A percentile compares a stretch with the other conserved stretches of the same genome.
phyloP scores from a whole-genome alignment of 140 eudicot species.

The Ambrosia hybrid region DNA sequence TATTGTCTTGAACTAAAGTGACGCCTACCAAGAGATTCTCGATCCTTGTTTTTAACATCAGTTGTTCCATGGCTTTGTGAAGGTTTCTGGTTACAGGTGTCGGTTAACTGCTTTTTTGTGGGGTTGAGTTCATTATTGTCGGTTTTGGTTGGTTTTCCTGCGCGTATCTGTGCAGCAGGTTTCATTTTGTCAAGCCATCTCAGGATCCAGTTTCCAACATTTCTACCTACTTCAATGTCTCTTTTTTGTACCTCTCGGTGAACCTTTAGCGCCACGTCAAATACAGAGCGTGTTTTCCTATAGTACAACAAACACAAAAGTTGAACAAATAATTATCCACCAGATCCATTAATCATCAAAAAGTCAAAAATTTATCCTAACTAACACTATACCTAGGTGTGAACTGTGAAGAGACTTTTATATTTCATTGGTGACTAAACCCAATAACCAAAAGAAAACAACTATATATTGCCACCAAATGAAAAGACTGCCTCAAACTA shows the following conservation, averaged over 20 bases:
- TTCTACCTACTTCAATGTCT: conserved; percentile 87
- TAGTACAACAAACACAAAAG: conserved; percentile 12
- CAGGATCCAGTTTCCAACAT: conserved; percentile 78
- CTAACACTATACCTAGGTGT: background rate
- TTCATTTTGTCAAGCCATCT: conserved; percentile 78
- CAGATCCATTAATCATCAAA: conserved; percentile 12
- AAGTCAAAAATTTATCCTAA: background rate
- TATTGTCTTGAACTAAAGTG: conserved; percentile 42
- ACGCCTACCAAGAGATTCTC: conserved; percentile 45
- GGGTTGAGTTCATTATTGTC: conserved; percentile 23
- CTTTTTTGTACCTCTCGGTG: conserved; percentile 75
- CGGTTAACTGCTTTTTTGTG: conserved; percentile 24
- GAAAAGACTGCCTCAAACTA: background rate
- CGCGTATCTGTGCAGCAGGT: conserved; percentile 78
- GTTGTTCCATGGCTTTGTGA: conserved; percentile 30
- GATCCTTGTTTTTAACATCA: conserved; percentile 24
- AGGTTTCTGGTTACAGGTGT: conserved; percentile 36
- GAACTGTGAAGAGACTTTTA: background rate
- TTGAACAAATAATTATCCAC: background rate
- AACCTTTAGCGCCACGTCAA: conserved; percentile 69
- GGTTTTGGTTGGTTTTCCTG: conserved; percentile 27
- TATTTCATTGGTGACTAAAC: too few species aligned
- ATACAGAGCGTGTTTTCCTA: conserved; percentile 70
- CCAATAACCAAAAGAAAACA: background rate
- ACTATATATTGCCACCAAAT: background rate